Percentiles rank a stretch among this genome's conserved stretches.
phyloP scores from a whole-genome alignment of 2,329 filamentous ascomycete genomes.

The Cladophialophora chaetospira region DNA sequence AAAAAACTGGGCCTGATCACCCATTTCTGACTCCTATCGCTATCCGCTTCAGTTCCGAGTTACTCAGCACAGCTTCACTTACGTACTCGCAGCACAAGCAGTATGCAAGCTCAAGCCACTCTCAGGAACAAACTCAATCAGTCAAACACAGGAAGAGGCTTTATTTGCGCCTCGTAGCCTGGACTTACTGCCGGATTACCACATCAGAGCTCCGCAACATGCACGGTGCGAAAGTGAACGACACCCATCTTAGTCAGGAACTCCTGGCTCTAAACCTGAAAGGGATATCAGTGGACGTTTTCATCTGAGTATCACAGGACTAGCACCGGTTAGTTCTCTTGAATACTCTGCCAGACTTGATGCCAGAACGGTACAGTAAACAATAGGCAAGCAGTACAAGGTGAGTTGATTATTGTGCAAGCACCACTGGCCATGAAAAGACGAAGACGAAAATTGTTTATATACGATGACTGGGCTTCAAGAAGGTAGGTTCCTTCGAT shows the following conservation, averaged over 20 bases:
- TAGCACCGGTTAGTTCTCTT: not conserved
- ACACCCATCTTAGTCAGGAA: conserved; percentile 6
- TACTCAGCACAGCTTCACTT: conserved; percentile 11
- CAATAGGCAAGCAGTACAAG: not conserved
- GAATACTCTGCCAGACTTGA: not conserved
- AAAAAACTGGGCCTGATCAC: too few relatives aligned
- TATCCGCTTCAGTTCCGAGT: conserved; percentile 1
- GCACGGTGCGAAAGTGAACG: not conserved
- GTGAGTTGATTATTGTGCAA: not conserved
- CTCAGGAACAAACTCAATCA: conserved; percentile 1
- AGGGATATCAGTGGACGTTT: conserved; percentile 2
- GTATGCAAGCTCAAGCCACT: not conserved
- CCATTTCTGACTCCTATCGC: not conserved
- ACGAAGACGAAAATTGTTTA: too few relatives aligned
- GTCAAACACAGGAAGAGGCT: conserved; percentile 4
- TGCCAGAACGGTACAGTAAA: not conserved
- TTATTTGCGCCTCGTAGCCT: conserved; percentile 2
- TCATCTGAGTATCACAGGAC: conserved; percentile 3
- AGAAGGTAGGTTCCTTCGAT: not conserved
- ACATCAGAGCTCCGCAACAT: not conserved
- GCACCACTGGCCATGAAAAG: not conserved
- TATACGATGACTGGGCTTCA: not conserved
- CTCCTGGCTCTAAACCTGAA: not conserved
- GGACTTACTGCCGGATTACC: conserved; percentile 5
- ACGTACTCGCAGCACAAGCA: conserved; percentile 6